Percentiles rank a stretch among this genome's conserved stretches.
phyloP scores from a whole-genome alignment of 2,329 filamentous ascomycete species.

The Claviceps citrina region DNA sequence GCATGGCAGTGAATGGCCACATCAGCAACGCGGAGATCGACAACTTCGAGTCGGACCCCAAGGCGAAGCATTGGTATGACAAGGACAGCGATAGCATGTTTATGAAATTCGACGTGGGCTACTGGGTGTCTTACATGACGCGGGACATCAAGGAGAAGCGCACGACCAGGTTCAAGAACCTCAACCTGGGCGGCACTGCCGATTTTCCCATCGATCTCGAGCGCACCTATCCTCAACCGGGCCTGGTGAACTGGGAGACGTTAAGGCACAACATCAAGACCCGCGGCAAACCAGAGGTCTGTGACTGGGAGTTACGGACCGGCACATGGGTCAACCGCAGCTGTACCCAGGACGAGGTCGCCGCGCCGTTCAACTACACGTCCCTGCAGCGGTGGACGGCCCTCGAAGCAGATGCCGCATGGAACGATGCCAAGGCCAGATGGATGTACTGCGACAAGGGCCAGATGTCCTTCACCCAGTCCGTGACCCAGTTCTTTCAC shows the following conservation, averaged over 20 bases:
- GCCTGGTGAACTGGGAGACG: background rate
- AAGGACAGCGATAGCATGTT: background rate
- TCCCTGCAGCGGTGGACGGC: background rate
- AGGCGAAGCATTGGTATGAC: background rate
- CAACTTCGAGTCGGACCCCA: too few species aligned
- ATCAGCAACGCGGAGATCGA: slow-evolving; percentile 14
- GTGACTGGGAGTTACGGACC: background rate
- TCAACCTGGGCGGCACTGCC: slow-evolving; percentile 2
- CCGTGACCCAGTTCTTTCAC: background rate
- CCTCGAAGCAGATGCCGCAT: background rate
- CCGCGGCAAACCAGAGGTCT: background rate
- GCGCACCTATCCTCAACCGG: too few species aligned
- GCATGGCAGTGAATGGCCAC: too few species aligned
- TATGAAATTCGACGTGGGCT: background rate
- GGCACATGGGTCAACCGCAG: slow-evolving; percentile 1
- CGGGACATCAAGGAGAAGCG: background rate
- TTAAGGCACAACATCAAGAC: background rate
- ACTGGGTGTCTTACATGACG: slow-evolving; percentile 2
- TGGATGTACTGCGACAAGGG: background rate
- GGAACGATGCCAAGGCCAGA: slow-evolving; percentile 2
- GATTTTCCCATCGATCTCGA: slow-evolving; percentile 6
- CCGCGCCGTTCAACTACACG: background rate
- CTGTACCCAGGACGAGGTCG: background rate
- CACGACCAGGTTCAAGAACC: background rate
- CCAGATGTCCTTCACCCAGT: background rate